Base-by-base conservation (phyloP, 331 rosid species). In the Pyrus hybrid region DNA sequence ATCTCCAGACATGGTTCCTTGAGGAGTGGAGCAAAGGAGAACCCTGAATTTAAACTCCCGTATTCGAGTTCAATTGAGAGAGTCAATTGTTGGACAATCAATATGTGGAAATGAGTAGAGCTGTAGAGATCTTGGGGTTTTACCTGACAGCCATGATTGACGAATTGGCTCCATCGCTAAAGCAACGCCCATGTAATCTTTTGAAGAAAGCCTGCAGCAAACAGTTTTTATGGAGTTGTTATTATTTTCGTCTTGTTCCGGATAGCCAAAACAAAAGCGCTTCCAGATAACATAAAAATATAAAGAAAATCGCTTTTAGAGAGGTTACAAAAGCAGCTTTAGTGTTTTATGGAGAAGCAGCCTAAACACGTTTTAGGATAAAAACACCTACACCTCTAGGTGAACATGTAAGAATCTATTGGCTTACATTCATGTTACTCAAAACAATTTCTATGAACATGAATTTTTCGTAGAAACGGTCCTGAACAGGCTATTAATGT, bases 151-250 rank as follows among this genome's bases (percentile, higher is more conserved):
- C 96, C 90, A 68, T 86, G 90, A 43, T 90, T 97, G 26, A 14
- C 79, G 75, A n/a, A n/a, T n/a, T n/a, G n/a, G n/a, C n/a, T n/a
- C 97, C 98, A 93, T 90, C 32, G 82, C 73, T 68, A 90, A 79
- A 37, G 97, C 91, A 85, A 93, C 90, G 28, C 96, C 97, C 98
- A 93, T 93, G 73, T 88, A 88, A 78, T 91, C 94, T 83, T 77
- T 88, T 26, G 28, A 26, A 26, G 28, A 26, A 26, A 26, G 28
- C 28, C 28, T 26, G 28, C 28, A 26, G 28, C 28, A 26, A 79
- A 22, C 57, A 18, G 33, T 33, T 3, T 65, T 28, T 13, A 63
- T 14, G 29, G 13, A 9, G 3, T 37, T 37, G 0, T 7, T 33
- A 33, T 33, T 33, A 33, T 33, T 33, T 8, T 33, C 10, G 10